These are phyloP conservation scores for Danielozyma ontarioensis DNA, from an alignment of 805 yeast genomes.

Conservation along the genomic window DNA sequence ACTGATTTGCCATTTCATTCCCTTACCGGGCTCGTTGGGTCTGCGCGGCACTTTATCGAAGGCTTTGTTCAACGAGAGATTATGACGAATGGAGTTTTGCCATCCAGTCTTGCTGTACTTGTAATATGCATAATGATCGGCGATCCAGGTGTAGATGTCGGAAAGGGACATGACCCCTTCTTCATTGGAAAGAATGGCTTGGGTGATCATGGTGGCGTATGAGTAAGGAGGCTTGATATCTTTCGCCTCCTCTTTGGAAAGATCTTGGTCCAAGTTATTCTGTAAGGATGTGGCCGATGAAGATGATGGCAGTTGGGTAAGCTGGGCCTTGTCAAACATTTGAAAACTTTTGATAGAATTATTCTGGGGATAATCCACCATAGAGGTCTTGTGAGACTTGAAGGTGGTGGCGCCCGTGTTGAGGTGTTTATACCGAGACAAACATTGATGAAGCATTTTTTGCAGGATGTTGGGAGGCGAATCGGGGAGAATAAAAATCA, in stretches of 20 bases:
- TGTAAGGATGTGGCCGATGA: constrained; percentile 40
- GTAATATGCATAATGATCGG: constrained; percentile 84
- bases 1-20: constrained; percentile 98
- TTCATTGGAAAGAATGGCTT: constrained; percentile 82
- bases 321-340: constrained; percentile 43
- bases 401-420: background rate
- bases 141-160: constrained; percentile 89
- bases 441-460: constrained; percentile 36
- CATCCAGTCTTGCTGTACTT: constrained; percentile 92
- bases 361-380: constrained; percentile 10
- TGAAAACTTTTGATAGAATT: constrained; percentile 43
- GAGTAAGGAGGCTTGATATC: constrained; percentile 96
- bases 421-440: constrained; percentile 22
- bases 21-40: constrained; percentile 96
- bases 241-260: constrained; percentile 85
- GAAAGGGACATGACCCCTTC: constrained; percentile 87
- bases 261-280: constrained; percentile 50
- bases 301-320: constrained; percentile 33
- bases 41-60: constrained; percentile 95
- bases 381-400: constrained; percentile 5
- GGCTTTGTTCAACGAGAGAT: constrained; percentile 89
- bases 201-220: constrained; percentile 97
- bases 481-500: constrained; percentile 98
- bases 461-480: constrained; percentile 65
- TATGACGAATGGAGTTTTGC: constrained; percentile 97